These are phyloP conservation scores for Dissoconium aciculare DNA, from an alignment of 2,329 filamentous ascomycete genomes.

Conservation along the genomic window DNA sequence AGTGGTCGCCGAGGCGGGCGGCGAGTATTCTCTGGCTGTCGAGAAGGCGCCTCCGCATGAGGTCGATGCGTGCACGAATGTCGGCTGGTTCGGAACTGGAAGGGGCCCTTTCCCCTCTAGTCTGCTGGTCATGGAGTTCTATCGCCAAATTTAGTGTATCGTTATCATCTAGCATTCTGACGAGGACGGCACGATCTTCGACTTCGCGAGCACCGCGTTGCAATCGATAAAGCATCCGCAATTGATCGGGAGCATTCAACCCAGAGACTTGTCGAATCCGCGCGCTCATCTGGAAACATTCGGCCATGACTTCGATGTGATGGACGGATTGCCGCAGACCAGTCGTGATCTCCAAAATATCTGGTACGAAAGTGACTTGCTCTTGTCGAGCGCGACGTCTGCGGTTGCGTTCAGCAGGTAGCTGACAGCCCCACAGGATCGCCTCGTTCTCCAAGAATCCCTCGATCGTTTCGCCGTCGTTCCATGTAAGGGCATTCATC, in stretches of 20 bases:
- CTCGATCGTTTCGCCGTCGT: conserved; percentile 7
- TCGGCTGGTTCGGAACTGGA: background rate
- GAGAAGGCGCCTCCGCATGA: conserved; percentile 2
- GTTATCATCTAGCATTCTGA: conserved; percentile 13
- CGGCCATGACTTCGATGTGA: conserved; percentile 20
- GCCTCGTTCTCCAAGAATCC: conserved; percentile 3
- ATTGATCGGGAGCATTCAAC: conserved; percentile 12
- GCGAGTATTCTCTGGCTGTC: conserved; percentile 9
- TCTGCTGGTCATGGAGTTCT: conserved; percentile 10
- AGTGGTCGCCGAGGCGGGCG: conserved; percentile 18
- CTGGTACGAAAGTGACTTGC: conserved; percentile 7
- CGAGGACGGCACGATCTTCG: conserved; percentile 12
- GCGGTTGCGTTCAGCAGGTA: conserved; percentile 12
- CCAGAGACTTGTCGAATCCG: conserved; percentile 13
- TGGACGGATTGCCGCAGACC: conserved; percentile 8
- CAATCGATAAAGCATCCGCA: conserved; percentile 17
- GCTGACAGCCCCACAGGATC: conserved; percentile 8
- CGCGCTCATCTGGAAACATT: conserved; percentile 18
- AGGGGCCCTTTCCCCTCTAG: no score
- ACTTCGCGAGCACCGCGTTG: conserved; percentile 14
- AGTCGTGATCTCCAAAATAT: conserved; percentile 7
- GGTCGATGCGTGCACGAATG: background rate
- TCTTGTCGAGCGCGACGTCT: conserved; percentile 10
- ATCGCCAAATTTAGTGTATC: conserved; percentile 9
- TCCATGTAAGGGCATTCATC: conserved; percentile 5